These are phyloP conservation scores for Acrocalymma vagum DNA, from an alignment of 2,329 filamentous ascomycete species.

Conservation along the genomic window DNA sequence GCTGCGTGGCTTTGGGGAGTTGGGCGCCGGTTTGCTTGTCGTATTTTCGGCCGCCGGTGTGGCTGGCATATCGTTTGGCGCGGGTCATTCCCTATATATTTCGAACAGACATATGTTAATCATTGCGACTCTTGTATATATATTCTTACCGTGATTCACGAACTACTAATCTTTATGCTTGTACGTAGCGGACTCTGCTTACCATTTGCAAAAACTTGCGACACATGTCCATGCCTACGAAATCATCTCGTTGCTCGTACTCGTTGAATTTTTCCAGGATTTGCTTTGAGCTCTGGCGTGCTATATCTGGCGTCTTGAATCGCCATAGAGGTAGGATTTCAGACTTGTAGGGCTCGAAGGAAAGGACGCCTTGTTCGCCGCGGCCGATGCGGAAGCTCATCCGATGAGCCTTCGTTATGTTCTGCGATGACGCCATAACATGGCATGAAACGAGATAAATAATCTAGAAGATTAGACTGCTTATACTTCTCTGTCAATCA, in stretches of 20 bases:
- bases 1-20: conserved; percentile 54
- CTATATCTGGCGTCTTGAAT: conserved; percentile 64
- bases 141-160: too few relatives aligned
- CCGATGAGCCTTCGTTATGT: conserved; percentile 43
- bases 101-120: too few relatives aligned
- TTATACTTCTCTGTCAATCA: too few relatives aligned
- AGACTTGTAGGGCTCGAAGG: conserved; percentile 71
- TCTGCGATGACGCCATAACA: conserved; percentile 1
- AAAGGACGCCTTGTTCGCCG: conserved; percentile 68
- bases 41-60: conserved; percentile 65
- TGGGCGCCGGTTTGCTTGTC: conserved; percentile 48
- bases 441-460: neutral
- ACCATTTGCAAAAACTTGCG: conserved; percentile 72
- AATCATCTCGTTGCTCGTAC: conserved; percentile 62
- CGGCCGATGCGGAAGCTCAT: conserved; percentile 67
- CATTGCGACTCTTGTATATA: too few relatives aligned
- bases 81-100: conserved; percentile 72
- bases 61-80: conserved; percentile 67
- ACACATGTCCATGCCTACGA: conserved; percentile 72
- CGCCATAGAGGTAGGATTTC: conserved; percentile 67
- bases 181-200: neutral
- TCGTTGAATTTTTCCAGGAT: conserved; percentile 61
- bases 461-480: too few relatives aligned
- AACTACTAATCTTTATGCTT: too few relatives aligned
- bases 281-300: conserved; percentile 56